phyloP scores from a whole-genome alignment of 805 yeast species.

The Saccharomycopsis javanensis region DNA sequence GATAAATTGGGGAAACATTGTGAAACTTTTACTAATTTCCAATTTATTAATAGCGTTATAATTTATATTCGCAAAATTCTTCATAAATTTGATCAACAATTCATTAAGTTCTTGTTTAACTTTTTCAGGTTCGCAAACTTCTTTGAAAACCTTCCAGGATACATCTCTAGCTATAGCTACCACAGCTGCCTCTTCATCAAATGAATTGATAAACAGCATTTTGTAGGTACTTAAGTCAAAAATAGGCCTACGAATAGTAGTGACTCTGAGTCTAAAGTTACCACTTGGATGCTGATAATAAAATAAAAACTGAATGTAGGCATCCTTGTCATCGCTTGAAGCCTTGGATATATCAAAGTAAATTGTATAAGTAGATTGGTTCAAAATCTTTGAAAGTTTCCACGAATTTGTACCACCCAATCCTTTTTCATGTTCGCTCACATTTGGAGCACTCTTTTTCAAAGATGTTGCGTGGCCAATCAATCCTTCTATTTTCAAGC shows the following conservation, averaged over 20 bases:
- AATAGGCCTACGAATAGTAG: conserved; percentile 48
- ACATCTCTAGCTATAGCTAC: conserved; percentile 88
- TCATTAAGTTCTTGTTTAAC: conserved; percentile 92
- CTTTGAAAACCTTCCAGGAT: conserved; percentile 53
- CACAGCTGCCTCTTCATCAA: conserved; percentile 98
- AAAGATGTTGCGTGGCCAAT: conserved; percentile 55
- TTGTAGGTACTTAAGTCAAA: conserved; percentile 7
- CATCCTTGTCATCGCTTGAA: conserved; percentile 5
- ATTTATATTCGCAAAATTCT: conserved; percentile 86
- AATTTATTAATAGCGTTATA: conserved; percentile 79
- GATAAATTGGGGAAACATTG: conserved; percentile 90
- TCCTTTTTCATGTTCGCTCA: conserved; percentile 35
- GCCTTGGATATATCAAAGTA: conserved; percentile 38
- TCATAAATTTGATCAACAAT: conserved; percentile 80
- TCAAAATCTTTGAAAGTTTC: conserved; percentile 46
- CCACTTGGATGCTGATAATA: conserved; percentile 96
- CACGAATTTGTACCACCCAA: conserved; percentile 46
- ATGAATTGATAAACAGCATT: conserved; percentile 46
- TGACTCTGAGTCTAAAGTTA: conserved; percentile 76
- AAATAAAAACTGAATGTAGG: conserved; percentile 79
- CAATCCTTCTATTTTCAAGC: conserved; percentile 46
- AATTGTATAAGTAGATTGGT: conserved; percentile 50
- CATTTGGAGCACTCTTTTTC: conserved; percentile 24
- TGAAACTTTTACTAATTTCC: conserved; percentile 72
- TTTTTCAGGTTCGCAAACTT: conserved; percentile 84